These are phyloP conservation scores for Bryum argenteum DNA, from an alignment of 225 moss, liverwort and hornwort genomes.

Conservation along the genomic window DNA sequence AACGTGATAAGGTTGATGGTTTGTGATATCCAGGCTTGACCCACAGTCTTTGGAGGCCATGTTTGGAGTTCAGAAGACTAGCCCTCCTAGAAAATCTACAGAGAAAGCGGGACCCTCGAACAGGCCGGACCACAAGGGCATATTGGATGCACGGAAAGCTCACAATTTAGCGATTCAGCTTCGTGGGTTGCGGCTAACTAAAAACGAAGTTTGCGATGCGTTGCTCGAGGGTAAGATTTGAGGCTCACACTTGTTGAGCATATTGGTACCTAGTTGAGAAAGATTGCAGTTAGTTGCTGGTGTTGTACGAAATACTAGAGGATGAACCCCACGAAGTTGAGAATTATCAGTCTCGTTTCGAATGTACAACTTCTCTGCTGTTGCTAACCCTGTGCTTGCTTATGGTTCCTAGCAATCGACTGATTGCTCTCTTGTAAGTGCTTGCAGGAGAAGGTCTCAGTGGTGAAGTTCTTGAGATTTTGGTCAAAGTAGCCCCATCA, in stretches of 20 bases:
- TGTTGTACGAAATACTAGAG: not conserved
- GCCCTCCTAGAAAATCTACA: conserved; percentile 29
- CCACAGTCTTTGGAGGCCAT: conserved; percentile 59
- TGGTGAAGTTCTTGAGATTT: conserved; percentile 55
- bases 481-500: conserved; percentile 60
- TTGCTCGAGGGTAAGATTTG: conserved; percentile 66
- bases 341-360: conserved; percentile 6
- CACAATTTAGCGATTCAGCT: conserved; percentile 80
- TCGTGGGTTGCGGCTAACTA: conserved; percentile 64
- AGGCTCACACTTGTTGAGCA: not conserved
- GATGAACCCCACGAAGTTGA: not conserved
- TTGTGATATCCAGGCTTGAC: conserved; percentile 56
- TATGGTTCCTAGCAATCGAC: not conserved
- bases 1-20: conserved; percentile 23
- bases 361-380: not conserved
- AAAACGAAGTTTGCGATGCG: conserved; percentile 61
- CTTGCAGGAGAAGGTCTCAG: conserved; percentile 67
- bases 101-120: conserved; percentile 7
- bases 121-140: conserved; percentile 19
- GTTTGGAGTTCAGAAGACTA: conserved; percentile 49
- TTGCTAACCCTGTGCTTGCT: not conserved
- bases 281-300: not conserved
- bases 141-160: conserved; percentile 66
- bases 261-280: not conserved
- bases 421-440: not conserved